Conservation (phyloP, 169 alveolate species). For the Plasmodium yoelii region DNA sequence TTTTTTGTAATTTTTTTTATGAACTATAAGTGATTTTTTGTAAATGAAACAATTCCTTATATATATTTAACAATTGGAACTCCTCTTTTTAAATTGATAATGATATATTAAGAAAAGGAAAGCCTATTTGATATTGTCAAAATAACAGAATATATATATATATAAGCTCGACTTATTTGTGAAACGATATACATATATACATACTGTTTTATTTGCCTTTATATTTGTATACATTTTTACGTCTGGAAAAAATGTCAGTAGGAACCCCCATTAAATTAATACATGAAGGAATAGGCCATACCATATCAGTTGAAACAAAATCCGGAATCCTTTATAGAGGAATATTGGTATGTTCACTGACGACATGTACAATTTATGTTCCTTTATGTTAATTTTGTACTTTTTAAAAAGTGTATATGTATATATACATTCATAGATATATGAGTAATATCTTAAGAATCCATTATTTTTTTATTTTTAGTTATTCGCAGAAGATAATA, state of each 20-base stretch:
- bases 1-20: too few relatives aligned
- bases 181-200: neutral
- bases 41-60: too few relatives aligned
- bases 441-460: neutral
- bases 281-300: constrained; percentile 99
- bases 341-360: constrained; percentile 92
- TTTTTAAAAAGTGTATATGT: neutral
- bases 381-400: too few relatives aligned
- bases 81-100: too few relatives aligned
- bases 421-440: neutral
- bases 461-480: neutral
- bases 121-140: neutral
- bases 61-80: too few relatives aligned
- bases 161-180: neutral
- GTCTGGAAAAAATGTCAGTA: constrained; percentile 87
- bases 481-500: constrained; percentile 95
- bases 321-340: constrained; percentile 96
- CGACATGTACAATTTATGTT: neutral
- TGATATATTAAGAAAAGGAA: neutral
- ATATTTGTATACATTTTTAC: constrained; percentile 10
- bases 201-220: neutral
- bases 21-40: too few relatives aligned
- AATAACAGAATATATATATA: neutral
- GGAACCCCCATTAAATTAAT: constrained; percentile 98
- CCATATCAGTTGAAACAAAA: constrained; percentile 97